Evolutionary conservation across 306 rosid species (phyloP), one percentile per base, ranked within the genome.

Genomic region (Crotalaria pallida): DNA sequence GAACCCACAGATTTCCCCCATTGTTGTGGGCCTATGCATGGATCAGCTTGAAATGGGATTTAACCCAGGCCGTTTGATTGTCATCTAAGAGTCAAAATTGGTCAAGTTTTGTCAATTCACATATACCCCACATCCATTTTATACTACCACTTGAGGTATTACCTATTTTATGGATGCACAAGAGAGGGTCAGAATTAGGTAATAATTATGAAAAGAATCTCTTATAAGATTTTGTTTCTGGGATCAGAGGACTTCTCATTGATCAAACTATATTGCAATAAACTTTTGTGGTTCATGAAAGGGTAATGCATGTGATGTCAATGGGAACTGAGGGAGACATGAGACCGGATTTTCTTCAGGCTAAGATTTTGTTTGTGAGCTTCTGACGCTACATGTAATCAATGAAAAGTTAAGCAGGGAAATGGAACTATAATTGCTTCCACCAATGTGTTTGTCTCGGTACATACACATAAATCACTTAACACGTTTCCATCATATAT

Each of bases 191-290:
- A 81, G 79, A 80, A 76, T 71, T 78, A 57, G 76, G 85, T 64
- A 78, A 78, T 64, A 78, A 78, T 82, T 72, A 82, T 91, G 73
- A 59, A 73, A 80, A 76, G 77, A 83, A 88, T 86, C 85, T 76
- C 58, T 24, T 0, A n/a, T n/a, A 62, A 77, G 90, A 85, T 87
- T 69, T 80, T 69, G 71, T 70, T 22, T 77, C 64, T 1, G 60
- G 73, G 65, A 80, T 68, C 21, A n/a, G 15, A 45, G 57, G 71
- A 73, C 65, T 75, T 61, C 38, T 57, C 38, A 65, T 36, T 71
- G 63, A 71, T 58, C 55, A 18, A 56, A 49, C 71, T 34, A 26
- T n/a, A 51, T 75, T 61, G 48, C 27, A 27, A 59, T 71, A 71
- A 62, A 65, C 58, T 74, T 69, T 69, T 69, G 9, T 58, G 65